These are phyloP conservation scores for Amaranthus hypochondriacus DNA, from an alignment of 148 eudicot genomes.

Conservation along the genomic window DNA sequence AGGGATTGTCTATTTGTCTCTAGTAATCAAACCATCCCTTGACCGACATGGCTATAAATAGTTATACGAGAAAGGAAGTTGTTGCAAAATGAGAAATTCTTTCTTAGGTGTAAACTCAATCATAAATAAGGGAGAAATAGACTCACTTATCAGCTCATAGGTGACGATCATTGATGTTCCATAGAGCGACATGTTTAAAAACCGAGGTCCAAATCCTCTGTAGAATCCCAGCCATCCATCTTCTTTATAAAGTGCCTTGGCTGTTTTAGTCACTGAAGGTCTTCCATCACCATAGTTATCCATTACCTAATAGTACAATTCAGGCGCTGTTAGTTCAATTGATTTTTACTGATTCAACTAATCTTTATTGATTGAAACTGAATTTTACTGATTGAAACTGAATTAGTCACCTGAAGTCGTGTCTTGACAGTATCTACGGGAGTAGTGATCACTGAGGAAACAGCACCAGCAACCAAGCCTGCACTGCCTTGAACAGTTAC, in stretches of 20 bases:
- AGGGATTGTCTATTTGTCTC: too few species aligned
- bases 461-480: constrained; percentile 73
- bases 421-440: constrained; percentile 82
- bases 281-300: constrained; percentile 61
- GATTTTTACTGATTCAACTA: too few species aligned
- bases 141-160: constrained; percentile 71
- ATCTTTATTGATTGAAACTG: too few species aligned
- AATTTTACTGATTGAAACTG: too few species aligned
- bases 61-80: not conserved
- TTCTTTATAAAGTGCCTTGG: constrained; percentile 48
- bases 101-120: not conserved
- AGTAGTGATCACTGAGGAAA: constrained; percentile 66
- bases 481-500: constrained; percentile 63
- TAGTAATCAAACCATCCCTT: too few species aligned
- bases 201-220: constrained; percentile 77
- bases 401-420: constrained; percentile 52
- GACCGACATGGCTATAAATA: too few species aligned
- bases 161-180: constrained; percentile 84
- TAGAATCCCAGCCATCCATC: constrained; percentile 83
- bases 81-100: too few species aligned
- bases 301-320: constrained; percentile 38
- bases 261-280: constrained; percentile 60
- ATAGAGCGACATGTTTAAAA: constrained; percentile 72
- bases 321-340: not conserved
- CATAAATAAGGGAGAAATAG: not conserved